Evolutionary conservation across 495 filamentous ascomycete species (phyloP), one percentile per base, ranked within the genome.

Genomic region (Apiosordaria backusii): DNA sequence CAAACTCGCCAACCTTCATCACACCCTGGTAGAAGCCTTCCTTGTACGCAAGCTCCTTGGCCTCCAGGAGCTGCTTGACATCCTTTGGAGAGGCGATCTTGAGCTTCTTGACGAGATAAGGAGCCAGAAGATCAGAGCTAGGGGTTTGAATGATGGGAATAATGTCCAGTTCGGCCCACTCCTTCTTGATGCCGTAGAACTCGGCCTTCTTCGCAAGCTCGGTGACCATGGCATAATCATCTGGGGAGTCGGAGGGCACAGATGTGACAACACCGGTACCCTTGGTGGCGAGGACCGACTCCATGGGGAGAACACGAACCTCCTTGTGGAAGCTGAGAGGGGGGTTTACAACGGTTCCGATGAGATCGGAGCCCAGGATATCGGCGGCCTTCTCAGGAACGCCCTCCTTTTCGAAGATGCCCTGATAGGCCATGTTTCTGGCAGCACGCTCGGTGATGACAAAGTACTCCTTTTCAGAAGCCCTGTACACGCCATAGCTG

Each of bases 1-100:
- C 91, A 80, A 90, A 97, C 22, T 97, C 91, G 57, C 95, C 95
- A 62, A 90, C 84, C 52, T 92, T 77, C 91, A 99, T 95, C 53
- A 84, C 91, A 60, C 95, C 95, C 79, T 96, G 90, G 82, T 98
- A 99, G 82, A 91, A 97, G n/a, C 91, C 95, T 75, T 97, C 93
- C 76, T 92, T 96, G 81, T 99, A 99, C 4, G 95, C 95, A 58
- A 94, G 79, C 65, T 98, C 94, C 80, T 99, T 99, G 29, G 95
- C 95, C 81, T 97, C 89, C 24, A 89, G 89, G 18, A 98, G 87
- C 79, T 89, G 90, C 74, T 90, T 97, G 18, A 87, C 83, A 71
- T 99, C 95, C 78, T 97, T 99, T 63, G 95, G 93, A 5, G 93
- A 97, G 70, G 90, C 88, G 75, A 99, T 99, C 83, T 99, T 99